These are phyloP conservation scores for Euphorbia celastroides DNA, from an alignment of 441 rosid genomes.

Conservation along the genomic window DNA sequence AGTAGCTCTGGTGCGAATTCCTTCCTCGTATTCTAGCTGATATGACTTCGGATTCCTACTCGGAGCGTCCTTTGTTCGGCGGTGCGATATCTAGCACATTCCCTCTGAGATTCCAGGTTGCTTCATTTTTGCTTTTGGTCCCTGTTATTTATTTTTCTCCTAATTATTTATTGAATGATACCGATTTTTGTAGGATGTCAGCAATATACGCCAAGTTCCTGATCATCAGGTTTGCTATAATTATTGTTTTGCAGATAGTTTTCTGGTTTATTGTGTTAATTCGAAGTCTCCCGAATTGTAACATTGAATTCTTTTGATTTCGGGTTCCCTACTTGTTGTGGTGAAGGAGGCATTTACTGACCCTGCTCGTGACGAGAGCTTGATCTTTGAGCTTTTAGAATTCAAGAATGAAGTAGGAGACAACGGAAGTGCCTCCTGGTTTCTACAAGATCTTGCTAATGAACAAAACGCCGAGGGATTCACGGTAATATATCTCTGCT, in stretches of 20 bases:
- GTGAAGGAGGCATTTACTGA: conserved; percentile 72
- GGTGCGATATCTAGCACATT: conserved; percentile 48
- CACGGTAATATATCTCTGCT: conserved; percentile 32
- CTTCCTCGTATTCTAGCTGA: neutral
- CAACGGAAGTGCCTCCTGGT: conserved; percentile 68
- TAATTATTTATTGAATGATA: neutral
- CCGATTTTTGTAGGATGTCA: conserved; percentile 46
- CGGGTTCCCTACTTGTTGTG: neutral
- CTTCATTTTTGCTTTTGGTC: neutral
- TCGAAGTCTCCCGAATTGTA: neutral
- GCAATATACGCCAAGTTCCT: conserved; percentile 68
- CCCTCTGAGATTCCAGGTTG: conserved; percentile 53
- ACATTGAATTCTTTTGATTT: neutral
- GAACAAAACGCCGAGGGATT: conserved; percentile 70
- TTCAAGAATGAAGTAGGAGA: conserved; percentile 62
- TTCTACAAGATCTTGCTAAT: conserved; percentile 69
- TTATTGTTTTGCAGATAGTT: neutral
- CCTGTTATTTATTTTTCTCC: neutral
- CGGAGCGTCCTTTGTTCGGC: conserved; percentile 49
- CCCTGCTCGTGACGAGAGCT: conserved; percentile 81
- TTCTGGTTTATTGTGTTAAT: neutral
- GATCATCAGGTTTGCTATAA: conserved; percentile 53
- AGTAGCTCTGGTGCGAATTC: neutral
- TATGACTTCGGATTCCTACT: conserved; percentile 35
- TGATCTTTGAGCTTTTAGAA: conserved; percentile 72